phyloP scores from a whole-genome alignment of 257 asterid genomes.

The Eustoma russellianum region DNA sequence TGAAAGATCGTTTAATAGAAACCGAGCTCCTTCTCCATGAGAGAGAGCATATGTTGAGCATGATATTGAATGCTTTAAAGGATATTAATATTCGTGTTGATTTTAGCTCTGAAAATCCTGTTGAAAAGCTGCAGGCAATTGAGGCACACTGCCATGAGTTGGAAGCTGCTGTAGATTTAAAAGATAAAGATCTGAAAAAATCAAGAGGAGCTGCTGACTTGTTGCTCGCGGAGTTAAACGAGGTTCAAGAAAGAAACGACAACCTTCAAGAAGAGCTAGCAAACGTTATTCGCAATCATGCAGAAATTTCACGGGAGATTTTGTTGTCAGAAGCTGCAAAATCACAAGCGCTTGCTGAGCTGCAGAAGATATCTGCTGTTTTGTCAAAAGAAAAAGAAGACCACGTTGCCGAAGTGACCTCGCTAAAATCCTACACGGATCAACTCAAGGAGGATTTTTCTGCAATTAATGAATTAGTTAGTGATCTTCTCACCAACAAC shows the following conservation, averaged over 20 bases:
- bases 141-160: slow-evolving; percentile 42
- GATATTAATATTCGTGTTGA: slow-evolving; percentile 35
- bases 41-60: slow-evolving; percentile 47
- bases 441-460: slow-evolving; percentile 46
- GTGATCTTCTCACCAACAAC: slow-evolving; percentile 59
- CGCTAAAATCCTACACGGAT: slow-evolving; percentile 45
- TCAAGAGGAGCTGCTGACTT: slow-evolving; percentile 86
- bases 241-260: slow-evolving; percentile 95
- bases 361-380: slow-evolving; percentile 48
- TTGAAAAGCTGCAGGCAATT: slow-evolving; percentile 48
- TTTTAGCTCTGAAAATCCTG: slow-evolving; percentile 31
- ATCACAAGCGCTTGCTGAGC: slow-evolving; percentile 51
- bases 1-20: slow-evolving; percentile 55
- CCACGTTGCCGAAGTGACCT: slow-evolving; percentile 46
- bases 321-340: slow-evolving; percentile 54
- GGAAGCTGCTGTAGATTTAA: slow-evolving; percentile 30
- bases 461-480: slow-evolving; percentile 39
- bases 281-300: slow-evolving; percentile 42
- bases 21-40: slow-evolving; percentile 43
- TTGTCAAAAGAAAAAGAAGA: slow-evolving; percentile 62
- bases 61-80: slow-evolving; percentile 39
- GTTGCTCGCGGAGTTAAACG: slow-evolving; percentile 88
- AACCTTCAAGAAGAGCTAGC: slow-evolving; percentile 81
- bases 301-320: slow-evolving; percentile 55
- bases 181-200: slow-evolving; percentile 73